Base-by-base conservation (phyloP, 441 rosid species). In the Mallotus repandus region DNA sequence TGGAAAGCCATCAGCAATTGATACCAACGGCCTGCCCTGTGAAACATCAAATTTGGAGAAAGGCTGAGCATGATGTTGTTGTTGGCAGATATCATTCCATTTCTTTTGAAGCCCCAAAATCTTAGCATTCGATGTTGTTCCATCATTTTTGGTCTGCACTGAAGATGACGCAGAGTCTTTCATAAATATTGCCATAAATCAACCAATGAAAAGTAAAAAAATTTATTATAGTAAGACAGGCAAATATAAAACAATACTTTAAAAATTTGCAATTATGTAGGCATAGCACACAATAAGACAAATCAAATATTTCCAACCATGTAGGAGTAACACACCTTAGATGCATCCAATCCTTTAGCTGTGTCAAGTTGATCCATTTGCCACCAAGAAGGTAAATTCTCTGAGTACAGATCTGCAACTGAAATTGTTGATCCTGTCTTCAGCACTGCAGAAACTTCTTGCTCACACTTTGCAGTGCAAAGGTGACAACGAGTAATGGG, bases 141-240 rank as follows among this genome's bases (percentile, higher is more conserved):
- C 81, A 80, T 84, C 89, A 80, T 81, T 89, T 77, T 66, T 87
- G 71, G 79, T 76, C 98, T 93, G 96, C 91, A 85, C 84, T 82
- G 85, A 83, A 82, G 54, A 81, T 35, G 73, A 82, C 57, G 61
- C 60, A 76, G 65, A 67, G 32, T 76, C 85, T 82, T 82, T 82
- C 78, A 83, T 76, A 72, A 78, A 70, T 68, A 64, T 50, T 46
- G 57, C 72, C 64, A 73, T 66, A 54, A 35, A 22, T 57, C 21
- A 61, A 70, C 53, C 32, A 70, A 67, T 52, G 49, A 7, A 18
- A 59, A 56, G 58, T 12, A 49, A 6, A 7, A n/a, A 57, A 60
- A 67, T 5, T 15, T 61, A 25, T 63, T 19, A 9, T 29, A 6
- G 2, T 9, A 22, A 53, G 11, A 29, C 6, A 5, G 45, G 25